Evolutionary conservation across 2,329 filamentous ascomycete species (phyloP).

Genomic region (Fusarium mangiferae): DNA sequence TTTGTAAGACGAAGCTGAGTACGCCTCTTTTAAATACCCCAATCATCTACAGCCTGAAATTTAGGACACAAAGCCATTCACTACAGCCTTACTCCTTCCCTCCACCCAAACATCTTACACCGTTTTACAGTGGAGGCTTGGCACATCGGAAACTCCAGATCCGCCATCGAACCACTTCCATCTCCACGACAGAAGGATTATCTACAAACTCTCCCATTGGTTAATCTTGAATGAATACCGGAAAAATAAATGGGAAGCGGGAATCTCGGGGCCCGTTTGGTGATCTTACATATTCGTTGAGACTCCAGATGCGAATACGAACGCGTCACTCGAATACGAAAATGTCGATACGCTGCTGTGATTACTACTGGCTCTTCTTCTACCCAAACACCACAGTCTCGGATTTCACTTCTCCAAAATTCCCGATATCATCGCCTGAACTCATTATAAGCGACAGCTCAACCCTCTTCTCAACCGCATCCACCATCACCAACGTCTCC

Average conservation of each 20-base stretch:
- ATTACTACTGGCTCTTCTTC: background rate
- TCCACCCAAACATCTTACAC: background rate
- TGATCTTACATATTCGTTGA: background rate
- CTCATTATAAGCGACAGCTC: slow-evolving; percentile 38
- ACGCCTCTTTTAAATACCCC: background rate
- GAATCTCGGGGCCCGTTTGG: slow-evolving; percentile 12
- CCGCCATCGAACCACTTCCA: slow-evolving; percentile 32
- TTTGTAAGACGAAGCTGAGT: background rate
- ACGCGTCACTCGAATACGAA: slow-evolving; percentile 23
- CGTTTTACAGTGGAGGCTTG: background rate
- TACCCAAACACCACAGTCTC: slow-evolving; percentile 30
- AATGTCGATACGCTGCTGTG: background rate
- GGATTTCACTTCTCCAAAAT: slow-evolving; percentile 19
- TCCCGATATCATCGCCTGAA: slow-evolving; percentile 23
- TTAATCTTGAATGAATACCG: background rate
- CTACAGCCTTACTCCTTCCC: background rate
- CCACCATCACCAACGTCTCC: slow-evolving; percentile 41
- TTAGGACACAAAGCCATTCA: background rate
- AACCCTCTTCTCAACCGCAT: slow-evolving; percentile 26
- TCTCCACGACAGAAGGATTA: background rate
- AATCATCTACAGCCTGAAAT: background rate
- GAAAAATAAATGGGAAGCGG: slow-evolving; percentile 1
- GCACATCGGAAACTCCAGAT: slow-evolving; percentile 33
- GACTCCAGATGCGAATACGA: slow-evolving; percentile 19
- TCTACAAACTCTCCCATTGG: slow-evolving; percentile 7